Base-by-base conservation (phyloP, 768 basidiomycete genomes). In the Serendipita sp. region DNA sequence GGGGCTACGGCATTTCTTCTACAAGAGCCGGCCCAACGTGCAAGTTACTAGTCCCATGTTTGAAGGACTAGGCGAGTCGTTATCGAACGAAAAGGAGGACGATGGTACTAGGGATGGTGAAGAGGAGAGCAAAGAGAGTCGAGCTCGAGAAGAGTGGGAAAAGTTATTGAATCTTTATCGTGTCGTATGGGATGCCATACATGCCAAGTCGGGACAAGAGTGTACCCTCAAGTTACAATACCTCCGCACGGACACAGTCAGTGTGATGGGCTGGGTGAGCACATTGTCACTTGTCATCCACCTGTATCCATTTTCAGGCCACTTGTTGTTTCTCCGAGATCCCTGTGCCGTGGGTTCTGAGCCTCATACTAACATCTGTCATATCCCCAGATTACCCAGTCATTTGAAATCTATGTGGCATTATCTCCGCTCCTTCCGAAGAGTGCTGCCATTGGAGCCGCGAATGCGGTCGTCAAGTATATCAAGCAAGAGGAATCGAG, bases 241-340 rank as follows among this genome's bases (percentile, higher is more conserved):
- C 71, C 78, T 95, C 11, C 83, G 84, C 5, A 92, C 92, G 0
- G 85, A 88, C 64, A 83, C 84, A 51, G 96, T 97, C 76, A 85
- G 86, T 64, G 84, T 95, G 32, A 83, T 98, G 78, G 95, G 92
- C 51, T 97, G 96, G 95, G 94, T 97, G 72, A 65, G 88, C 71
- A n/a, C 32, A 46, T 11, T 56, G 24, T n/a, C 32, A 15, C 45
- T 63, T 24, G 18, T 15, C n/a, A 45, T 41, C 56, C n/a, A n/a
- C 32, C 28, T 65, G 73, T 16, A 62, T 44, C 28, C 35, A 63
- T 28, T 63, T 63, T 16, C 35, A 16, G 35, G 35, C n/a, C 58
- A 62, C 58, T 11, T 18, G 30, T 38, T 32, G 30, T 41, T 41
- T 41, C 41, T 41, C 58, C 58, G 58, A 34, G 11, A 24, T 24